A percentile compares a stretch with the other conserved stretches of the same genome.
These are phyloP conservation scores for Onygenales sp. DNA, from an alignment of 2,329 filamentous ascomycete genomes.

Conservation along the genomic window DNA sequence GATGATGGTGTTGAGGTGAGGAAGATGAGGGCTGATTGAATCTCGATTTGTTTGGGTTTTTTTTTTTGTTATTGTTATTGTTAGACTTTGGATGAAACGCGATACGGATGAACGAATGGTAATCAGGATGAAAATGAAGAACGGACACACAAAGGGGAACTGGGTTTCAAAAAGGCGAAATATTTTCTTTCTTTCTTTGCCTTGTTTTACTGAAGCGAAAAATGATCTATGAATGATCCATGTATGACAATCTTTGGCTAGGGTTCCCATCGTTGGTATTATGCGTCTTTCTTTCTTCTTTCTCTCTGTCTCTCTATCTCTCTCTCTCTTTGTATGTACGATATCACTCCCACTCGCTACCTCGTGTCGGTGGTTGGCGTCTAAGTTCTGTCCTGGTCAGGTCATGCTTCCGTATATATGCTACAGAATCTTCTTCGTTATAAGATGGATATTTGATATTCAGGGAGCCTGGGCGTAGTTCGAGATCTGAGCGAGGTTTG, in stretches of 20 bases:
- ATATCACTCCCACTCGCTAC: no score
- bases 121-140: no score
- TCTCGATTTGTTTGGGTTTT: not conserved
- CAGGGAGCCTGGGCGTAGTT: no score
- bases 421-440: no score
- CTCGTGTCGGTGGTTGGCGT: no score
- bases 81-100: not conserved
- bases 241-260: not conserved
- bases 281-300: not conserved
- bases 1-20: slow-evolving; percentile 13
- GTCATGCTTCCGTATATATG: no score
- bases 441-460: no score
- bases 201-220: not conserved
- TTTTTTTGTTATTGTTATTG: not conserved
- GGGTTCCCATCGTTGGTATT: not conserved
- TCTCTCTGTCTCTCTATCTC: no score
- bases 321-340: not conserved
- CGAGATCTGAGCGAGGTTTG: no score
- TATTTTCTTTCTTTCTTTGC: not conserved
- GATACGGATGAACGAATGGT: no score
- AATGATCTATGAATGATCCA: no score
- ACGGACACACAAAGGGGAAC: not conserved
- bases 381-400: no score
- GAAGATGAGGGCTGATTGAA: slow-evolving; percentile 26
- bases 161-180: not conserved